phyloP scores from a whole-genome alignment of 2,329 filamentous ascomycete genomes.

The Dactylonectria estremocensis region DNA sequence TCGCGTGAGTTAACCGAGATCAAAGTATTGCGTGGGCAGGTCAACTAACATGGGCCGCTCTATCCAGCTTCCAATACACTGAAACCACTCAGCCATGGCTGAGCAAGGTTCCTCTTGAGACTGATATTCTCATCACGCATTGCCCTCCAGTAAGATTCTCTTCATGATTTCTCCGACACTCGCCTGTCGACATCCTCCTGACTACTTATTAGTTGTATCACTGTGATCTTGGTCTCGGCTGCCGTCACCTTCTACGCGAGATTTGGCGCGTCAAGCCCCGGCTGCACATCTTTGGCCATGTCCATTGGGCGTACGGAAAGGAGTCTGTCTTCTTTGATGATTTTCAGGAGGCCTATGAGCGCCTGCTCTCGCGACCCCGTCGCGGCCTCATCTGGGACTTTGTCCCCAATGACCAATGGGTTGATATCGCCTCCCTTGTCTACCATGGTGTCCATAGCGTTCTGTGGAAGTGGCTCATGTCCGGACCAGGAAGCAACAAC shows the following conservation, averaged over 20 bases:
- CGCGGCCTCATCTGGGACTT: constrained; percentile 63
- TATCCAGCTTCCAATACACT: constrained; percentile 79
- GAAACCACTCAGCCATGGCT: constrained; percentile 78
- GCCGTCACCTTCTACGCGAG: constrained; percentile 78
- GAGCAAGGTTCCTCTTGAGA: constrained; percentile 77
- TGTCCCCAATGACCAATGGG: constrained; percentile 62
- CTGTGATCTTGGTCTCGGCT: constrained; percentile 78
- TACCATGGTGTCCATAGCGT: constrained; percentile 63
- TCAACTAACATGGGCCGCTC: constrained; percentile 21
- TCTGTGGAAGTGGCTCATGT: constrained; percentile 71
- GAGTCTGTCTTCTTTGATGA: constrained; percentile 83
- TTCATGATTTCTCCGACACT: background rate
- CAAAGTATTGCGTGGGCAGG: background rate
- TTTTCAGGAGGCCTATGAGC: constrained; percentile 80
- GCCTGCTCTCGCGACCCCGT: constrained; percentile 64
- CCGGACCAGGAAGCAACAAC: constrained; percentile 64
- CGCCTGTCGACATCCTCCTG: constrained; percentile 8
- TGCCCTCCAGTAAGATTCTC: constrained; percentile 73
- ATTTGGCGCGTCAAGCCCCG: constrained; percentile 81
- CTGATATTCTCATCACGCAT: constrained; percentile 87
- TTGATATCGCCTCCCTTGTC: constrained; percentile 62
- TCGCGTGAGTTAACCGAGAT: constrained; percentile 64
- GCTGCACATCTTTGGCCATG: constrained; percentile 88
- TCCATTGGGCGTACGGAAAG: constrained; percentile 82
- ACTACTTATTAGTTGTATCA: constrained; percentile 70